These are phyloP conservation scores for Chrysosporium queenslandicum DNA, from an alignment of 2,329 filamentous ascomycete species.

Conservation along the genomic window DNA sequence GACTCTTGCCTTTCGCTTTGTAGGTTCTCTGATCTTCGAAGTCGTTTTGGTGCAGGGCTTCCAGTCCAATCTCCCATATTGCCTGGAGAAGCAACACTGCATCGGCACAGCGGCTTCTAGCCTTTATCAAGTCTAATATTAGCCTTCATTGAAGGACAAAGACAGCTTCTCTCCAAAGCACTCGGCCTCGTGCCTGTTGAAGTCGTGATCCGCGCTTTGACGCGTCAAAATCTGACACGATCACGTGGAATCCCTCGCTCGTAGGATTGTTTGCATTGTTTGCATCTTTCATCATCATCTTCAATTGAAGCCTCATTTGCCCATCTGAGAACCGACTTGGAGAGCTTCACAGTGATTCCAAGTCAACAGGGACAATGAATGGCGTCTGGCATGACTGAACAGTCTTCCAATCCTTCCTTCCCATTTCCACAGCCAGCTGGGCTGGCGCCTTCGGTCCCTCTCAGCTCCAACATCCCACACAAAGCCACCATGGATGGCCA, in stretches of 20 bases:
- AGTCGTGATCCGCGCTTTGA: constrained; percentile 4
- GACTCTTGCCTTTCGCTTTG: not conserved
- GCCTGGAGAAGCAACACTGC: not conserved
- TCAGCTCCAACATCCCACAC: not conserved
- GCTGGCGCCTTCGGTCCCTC: not conserved
- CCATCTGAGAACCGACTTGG: too few species aligned
- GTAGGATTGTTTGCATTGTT: constrained; percentile 17
- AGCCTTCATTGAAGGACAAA: not conserved
- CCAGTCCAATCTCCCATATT: constrained; percentile 1
- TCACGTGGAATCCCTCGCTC: constrained; percentile 1
- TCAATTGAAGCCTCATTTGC: not conserved
- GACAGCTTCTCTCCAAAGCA: too few species aligned
- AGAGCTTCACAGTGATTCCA: not conserved
- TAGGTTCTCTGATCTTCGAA: constrained; percentile 5
- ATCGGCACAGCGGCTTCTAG: not conserved
- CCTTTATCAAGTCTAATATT: not conserved
- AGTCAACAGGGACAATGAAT: constrained; percentile 1
- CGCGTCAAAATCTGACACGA: constrained; percentile 17
- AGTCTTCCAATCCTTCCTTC: not conserved
- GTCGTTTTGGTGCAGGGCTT: constrained; percentile 8
- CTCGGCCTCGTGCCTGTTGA: not conserved
- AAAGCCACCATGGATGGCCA: not conserved
- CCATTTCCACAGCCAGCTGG: constrained; percentile 2
- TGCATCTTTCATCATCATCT: constrained; percentile 11
- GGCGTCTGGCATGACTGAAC: constrained; percentile 11